Evolutionary conservation across 768 basidiomycete species (phyloP).

Genomic region (Psilocybe cubensis): DNA sequence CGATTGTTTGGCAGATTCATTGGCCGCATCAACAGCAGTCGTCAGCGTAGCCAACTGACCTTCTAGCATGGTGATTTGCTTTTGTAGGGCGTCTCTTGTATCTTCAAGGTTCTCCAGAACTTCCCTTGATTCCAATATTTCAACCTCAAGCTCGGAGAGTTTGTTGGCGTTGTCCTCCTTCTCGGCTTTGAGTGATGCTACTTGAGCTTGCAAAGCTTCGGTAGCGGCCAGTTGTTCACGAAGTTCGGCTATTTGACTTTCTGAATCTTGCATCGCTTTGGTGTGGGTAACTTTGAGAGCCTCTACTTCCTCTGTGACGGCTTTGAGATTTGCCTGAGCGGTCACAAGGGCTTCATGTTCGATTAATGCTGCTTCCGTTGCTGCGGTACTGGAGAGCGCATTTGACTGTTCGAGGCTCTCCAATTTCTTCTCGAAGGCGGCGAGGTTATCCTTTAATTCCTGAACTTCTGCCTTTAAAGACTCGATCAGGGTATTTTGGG

Average conservation of each 20-base stretch:
- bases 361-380: conserved; percentile 53
- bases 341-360: conserved; percentile 69
- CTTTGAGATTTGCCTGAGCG: conserved; percentile 63
- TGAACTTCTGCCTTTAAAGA: conserved; percentile 54
- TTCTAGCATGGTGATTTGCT: conserved; percentile 54
- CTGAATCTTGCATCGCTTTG: conserved; percentile 49
- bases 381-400: conserved; percentile 43
- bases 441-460: conserved; percentile 52
- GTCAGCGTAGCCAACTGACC: conserved; percentile 53
- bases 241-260: conserved; percentile 47
- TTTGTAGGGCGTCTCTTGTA: conserved; percentile 46
- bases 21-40: conserved; percentile 49
- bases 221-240: conserved; percentile 48
- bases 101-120: conserved; percentile 68
- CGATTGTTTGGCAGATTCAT: conserved; percentile 49
- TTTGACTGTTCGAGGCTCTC: conserved; percentile 51
- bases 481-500: conserved; percentile 51
- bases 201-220: conserved; percentile 49
- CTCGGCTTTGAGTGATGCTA: conserved; percentile 59
- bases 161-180: conserved; percentile 73
- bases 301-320: conserved; percentile 54
- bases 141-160: conserved; percentile 81
- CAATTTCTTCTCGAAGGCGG: conserved; percentile 54
- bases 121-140: conserved; percentile 79
- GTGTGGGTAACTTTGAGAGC: conserved; percentile 54